Base-by-base conservation (phyloP, 345 rosid genomes). In the Euphorbia lathyris region DNA sequence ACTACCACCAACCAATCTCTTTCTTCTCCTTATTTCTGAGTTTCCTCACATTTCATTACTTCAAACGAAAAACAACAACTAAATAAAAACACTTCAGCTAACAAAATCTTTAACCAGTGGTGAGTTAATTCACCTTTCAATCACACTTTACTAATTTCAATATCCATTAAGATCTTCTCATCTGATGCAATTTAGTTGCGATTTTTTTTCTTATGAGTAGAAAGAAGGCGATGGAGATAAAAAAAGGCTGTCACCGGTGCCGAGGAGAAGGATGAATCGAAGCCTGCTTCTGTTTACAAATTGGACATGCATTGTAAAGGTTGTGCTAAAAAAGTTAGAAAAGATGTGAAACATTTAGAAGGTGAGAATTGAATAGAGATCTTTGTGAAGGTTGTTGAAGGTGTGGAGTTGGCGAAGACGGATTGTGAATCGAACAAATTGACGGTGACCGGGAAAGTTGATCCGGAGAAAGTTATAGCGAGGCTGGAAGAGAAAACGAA, bases 291-390 rank as follows among this genome's bases (percentile, higher is more conserved):
- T 74, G 88, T 91, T 29, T 72, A 86, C 85, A 91, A 87, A 83
- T 69, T 77, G 68, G 90, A 90, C 63, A 77, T 95, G 84, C 97
- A 90, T 84, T 95, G 99, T 38, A 92, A 91, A 64, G 97, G 96
- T n/a, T 95, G 99, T 51, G 97, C 97, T 34, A 90, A 87, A 85
- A 77, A 77, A 65, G 27, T 77, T 32, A 65, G 30, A 51, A 73
- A 62, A 50, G 74, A 55, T 5, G 77, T 77, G 4, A 77, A 58
- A 16, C 71, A 29, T 52, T 63, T 77, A 36, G 81, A 68, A 25
- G 81, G 81, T 77, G 52, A 53, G 55, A 20, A 61, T 13, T 38
- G 22, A 5, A 34, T 34, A 34, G 7, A 34, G 3, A 34, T 34
- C 7, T 34, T 34, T 34, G 38, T 34, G n/a, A n/a, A n/a, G 16